Base-by-base conservation (phyloP, 495 filamentous ascomycete species). In the Daldinia decipiens region DNA sequence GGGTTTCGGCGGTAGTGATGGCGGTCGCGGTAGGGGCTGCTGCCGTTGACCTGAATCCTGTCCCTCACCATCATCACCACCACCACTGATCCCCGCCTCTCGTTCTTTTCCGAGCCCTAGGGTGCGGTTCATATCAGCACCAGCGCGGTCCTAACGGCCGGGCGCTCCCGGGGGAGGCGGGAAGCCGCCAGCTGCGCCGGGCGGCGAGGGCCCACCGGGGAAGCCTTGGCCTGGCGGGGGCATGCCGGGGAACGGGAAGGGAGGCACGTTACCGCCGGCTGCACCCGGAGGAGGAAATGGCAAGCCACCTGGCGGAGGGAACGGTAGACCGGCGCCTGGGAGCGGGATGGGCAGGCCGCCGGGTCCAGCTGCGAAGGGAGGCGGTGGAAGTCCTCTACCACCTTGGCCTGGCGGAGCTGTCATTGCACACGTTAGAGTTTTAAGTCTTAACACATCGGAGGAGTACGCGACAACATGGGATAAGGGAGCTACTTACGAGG, bases 281-380 rank as follows among this genome's bases (percentile, higher is more conserved):
- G 82, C 85, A 15, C 83, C 87, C 3, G 87, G 89, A 4, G 88
- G 88, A n/a, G 87, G 87, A 73, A 91, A 90, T 4, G 89, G 87
- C 78, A 90, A 79, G 4, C 83, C 85, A 19, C 77, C 79, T 6
- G 79, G 80, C 29, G 79, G 81, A 67, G 80, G 80, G 65, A 80
- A 81, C 5, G 74, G 82, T 39, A 75, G 79, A 68, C 68, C 80
- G 6, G 69, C 36, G 55, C 78, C 80, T 15, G 78, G 80, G 5
- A 82, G 81, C 32, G 84, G 84, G 61, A 84, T 78, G 43, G 82
- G 80, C 38, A 80, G 51, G 40, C 77, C 78, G 38, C 57, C 70
- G 7, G 79, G 77, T 5, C 84, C 85, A 8, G 87, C 86, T 12
- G 88, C 88, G 76, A 94, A 93, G 4, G 90, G 90, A 0, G 90